phyloP scores from a whole-genome alignment of 257 asterid genomes.

The Capsicum chinense region DNA sequence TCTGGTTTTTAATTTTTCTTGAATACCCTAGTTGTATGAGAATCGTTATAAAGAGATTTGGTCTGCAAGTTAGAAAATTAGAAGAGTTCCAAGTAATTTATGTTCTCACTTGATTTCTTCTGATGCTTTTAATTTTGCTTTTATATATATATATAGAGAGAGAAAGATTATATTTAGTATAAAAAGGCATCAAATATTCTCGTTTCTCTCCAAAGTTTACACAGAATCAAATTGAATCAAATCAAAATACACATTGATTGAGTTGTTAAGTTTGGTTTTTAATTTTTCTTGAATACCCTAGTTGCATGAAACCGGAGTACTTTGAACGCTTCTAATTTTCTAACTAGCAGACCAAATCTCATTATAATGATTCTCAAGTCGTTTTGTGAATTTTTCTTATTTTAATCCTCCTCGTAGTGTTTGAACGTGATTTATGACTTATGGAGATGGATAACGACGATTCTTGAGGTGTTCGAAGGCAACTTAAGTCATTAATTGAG shows the following conservation, averaged over 20 bases:
- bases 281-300: background rate
- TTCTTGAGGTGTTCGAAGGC: no score
- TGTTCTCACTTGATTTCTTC: no score
- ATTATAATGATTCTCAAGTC: no score
- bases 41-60: background rate
- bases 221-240: background rate
- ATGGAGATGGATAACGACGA: no score
- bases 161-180: background rate
- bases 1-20: no score
- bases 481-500: no score
- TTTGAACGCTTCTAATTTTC: background rate
- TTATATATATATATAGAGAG: no score
- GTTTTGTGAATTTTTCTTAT: no score
- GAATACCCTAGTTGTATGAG: no score
- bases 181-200: background rate
- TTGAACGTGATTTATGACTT: no score
- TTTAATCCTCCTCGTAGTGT: no score
- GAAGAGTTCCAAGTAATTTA: background rate
- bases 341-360: background rate
- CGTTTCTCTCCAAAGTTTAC: background rate
- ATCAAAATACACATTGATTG: background rate
- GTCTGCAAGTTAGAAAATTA: background rate
- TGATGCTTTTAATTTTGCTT: no score
- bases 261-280: background rate
- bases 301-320: background rate